Evolutionary conservation across 164 flowering plant genomes (phyloP), one percentile per base, ranked within the genome.

Genomic region (Warburgia ugandensis): DNA sequence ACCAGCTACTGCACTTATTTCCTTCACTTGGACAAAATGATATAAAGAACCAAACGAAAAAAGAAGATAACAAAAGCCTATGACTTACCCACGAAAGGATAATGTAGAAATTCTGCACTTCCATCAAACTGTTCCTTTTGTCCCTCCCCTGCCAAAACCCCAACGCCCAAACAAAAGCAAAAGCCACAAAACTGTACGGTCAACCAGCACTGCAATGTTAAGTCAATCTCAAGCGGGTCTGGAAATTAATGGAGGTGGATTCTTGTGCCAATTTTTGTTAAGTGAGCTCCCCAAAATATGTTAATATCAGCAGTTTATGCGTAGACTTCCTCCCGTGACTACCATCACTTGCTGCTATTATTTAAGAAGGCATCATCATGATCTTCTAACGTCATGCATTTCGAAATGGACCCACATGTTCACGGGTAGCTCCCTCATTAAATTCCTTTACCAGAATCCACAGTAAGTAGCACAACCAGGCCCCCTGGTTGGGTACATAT

Each of bases 191-290:
- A 19, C 9, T 28, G 41, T 19, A 22, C 20, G 17, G 29, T 35
- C 41, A 35, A 50, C 20, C 29, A 22, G 6, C 4, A 14, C 12
- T 50, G 40, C 54, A 50, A 29, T 33, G 54, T 50, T 6, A 33
- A 41, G 54, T 50, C 54, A 23, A 35, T 50, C 54, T 50, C 54
- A 50, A 10, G 23, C 28, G 39, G 41, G 40, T 16, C 21, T 50
- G 13, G 41, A 36, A 33, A 50, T 50, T 33, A 50, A 23, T 50
- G 52, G n/a, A 37, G 41, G 41, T 37, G 8, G 3, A 20, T 13
- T n/a, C n/a, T n/a, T n/a, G n/a, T n/a, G n/a, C n/a, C n/a, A n/a
- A n/a, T n/a, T n/a, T n/a, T n/a, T n/a, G n/a, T n/a, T n/a, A n/a
- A n/a, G n/a, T n/a, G n/a, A n/a, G n/a, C n/a, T n/a, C n/a, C n/a